Evolutionary conservation across 352 stramenopile species (phyloP).

Genomic region (Sclerospora graminicola): DNA sequence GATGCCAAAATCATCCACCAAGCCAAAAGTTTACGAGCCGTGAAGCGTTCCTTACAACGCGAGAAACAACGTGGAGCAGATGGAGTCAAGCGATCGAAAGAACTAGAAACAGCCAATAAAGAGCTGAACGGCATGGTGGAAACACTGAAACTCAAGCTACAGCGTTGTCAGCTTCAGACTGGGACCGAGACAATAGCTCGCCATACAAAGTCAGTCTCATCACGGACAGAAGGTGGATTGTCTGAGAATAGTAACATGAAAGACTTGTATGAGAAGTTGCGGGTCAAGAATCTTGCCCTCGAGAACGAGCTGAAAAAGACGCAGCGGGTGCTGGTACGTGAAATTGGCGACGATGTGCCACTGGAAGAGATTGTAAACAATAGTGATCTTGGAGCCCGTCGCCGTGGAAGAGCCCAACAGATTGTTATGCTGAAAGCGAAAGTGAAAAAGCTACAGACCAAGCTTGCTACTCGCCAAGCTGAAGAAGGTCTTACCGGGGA

Average conservation of each 20-base stretch:
- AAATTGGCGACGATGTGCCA: conserved; percentile 45
- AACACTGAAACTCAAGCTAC: conserved; percentile 44
- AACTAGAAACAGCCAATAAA: conserved; percentile 18
- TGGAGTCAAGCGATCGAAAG: conserved; percentile 29
- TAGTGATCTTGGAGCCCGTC: conserved; percentile 12
- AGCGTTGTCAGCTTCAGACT: conserved; percentile 37
- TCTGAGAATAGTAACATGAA: too few relatives aligned
- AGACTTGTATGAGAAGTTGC: too few relatives aligned
- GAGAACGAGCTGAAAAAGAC: conserved; percentile 60
- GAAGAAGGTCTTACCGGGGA: neutral
- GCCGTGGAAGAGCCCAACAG: conserved; percentile 63
- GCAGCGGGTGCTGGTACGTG: conserved; percentile 51
- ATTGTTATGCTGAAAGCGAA: too few relatives aligned
- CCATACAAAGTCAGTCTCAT: too few relatives aligned
- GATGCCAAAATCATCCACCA: too few relatives aligned
- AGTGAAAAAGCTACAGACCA: conserved; percentile 56
- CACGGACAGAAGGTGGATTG: too few relatives aligned
- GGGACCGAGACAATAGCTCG: conserved; percentile 9
- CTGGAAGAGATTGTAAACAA: conserved; percentile 44
- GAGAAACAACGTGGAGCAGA: too few relatives aligned
- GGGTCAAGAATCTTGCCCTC: conserved; percentile 33
- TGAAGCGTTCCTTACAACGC: too few relatives aligned
- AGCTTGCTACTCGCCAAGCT: conserved; percentile 13
- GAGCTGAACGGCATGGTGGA: conserved; percentile 50
- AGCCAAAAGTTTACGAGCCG: too few relatives aligned